These are phyloP conservation scores for Chytridiales sp. DNA, from an alignment of 371 early-diverging fungal genomes.

Conservation along the genomic window DNA sequence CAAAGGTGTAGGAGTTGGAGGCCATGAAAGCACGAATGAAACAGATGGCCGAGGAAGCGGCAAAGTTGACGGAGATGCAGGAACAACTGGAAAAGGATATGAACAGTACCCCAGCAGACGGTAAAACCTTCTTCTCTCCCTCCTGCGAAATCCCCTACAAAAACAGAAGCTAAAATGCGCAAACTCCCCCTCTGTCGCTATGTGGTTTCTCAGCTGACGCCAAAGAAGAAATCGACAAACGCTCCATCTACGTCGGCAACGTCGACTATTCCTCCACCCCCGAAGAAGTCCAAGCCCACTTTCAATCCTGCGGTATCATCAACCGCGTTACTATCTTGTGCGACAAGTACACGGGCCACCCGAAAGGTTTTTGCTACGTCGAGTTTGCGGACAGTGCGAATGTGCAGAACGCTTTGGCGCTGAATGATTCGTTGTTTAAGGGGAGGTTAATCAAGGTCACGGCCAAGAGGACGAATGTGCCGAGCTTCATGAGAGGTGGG, in stretches of 20 bases:
- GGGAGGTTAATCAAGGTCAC: constrained; percentile 85
- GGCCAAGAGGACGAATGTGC: constrained; percentile 96
- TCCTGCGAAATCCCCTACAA: background rate
- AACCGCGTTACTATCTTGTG: constrained; percentile 94
- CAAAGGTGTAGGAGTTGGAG: constrained; percentile 45
- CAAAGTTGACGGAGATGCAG: constrained; percentile 87
- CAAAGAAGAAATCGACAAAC: constrained; percentile 79
- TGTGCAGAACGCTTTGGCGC: constrained; percentile 82
- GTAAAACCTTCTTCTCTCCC: no score
- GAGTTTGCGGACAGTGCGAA: constrained; percentile 89
- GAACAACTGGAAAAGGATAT: constrained; percentile 83
- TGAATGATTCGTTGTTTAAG: constrained; percentile 88
- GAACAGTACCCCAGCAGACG: constrained; percentile 42
- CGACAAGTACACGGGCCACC: constrained; percentile 93
- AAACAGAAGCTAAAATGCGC: constrained; percentile 2
- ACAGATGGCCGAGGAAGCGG: constrained; percentile 96
- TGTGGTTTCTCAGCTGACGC: constrained; percentile 4
- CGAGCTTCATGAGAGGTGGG: constrained; percentile 77
- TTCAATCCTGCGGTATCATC: constrained; percentile 95
- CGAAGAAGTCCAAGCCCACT: constrained; percentile 94
- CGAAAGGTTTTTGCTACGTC: constrained; percentile 97
- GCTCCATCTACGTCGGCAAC: constrained; percentile 95
- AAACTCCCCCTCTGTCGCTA: background rate
- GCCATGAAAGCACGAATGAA: constrained; percentile 82
- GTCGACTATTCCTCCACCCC: constrained; percentile 95